A percentile compares a stretch with the other conserved stretches of the same genome.
These are phyloP conservation scores for Neurospora tetraspora DNA, from an alignment of 495 filamentous ascomycete genomes.

Conservation along the genomic window DNA sequence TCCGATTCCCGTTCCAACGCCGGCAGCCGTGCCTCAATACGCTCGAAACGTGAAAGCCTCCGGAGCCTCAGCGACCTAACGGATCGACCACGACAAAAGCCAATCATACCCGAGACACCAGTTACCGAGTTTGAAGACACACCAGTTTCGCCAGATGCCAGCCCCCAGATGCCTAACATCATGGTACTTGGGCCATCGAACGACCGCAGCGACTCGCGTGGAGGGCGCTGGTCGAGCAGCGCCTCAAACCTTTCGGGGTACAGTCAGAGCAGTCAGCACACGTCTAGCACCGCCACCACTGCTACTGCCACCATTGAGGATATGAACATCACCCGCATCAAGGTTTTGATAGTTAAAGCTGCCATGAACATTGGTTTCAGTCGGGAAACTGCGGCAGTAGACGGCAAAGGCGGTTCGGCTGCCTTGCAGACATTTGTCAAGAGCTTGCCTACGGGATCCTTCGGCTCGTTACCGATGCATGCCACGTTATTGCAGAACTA, in stretches of 20 bases:
- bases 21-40: conserved; percentile 33
- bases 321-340: conserved; percentile 60
- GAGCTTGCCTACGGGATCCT: conserved; percentile 62
- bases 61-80: conserved; percentile 25
- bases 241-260: conserved; percentile 65
- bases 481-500: conserved; percentile 62
- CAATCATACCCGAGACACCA: conserved; percentile 65
- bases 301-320: conserved; percentile 53
- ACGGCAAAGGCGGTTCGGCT: conserved; percentile 23
- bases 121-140: conserved; percentile 90
- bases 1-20: conserved; percentile 24
- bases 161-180: conserved; percentile 67
- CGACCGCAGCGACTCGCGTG: conserved; percentile 25
- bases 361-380: conserved; percentile 69
- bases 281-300: conserved; percentile 67
- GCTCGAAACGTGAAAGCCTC: conserved; percentile 35
- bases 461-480: conserved; percentile 63
- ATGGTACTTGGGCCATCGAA: conserved; percentile 63
- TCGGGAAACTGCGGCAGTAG: conserved; percentile 30
- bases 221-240: conserved; percentile 62
- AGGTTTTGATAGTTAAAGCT: conserved; percentile 67
- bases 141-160: conserved; percentile 67
- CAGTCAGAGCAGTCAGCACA: conserved; percentile 58
- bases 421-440: conserved; percentile 63
- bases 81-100: conserved; percentile 21